Base-by-base conservation (phyloP, 345 rosid genomes). In the Dipteronia dyeriana region DNA sequence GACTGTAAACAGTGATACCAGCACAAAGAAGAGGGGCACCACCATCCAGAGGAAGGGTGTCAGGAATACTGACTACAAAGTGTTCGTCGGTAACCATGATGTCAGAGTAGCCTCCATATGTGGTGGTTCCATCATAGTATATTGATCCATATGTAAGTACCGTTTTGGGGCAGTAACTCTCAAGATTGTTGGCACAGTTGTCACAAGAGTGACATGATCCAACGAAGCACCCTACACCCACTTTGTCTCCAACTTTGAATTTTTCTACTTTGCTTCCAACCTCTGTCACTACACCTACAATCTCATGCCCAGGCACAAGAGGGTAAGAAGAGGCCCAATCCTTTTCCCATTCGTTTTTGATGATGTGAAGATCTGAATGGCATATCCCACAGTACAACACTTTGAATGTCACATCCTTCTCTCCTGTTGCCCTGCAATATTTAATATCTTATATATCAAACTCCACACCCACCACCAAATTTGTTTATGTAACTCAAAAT, bases 231-330 rank as follows among this genome's bases (percentile, higher is more conserved):
- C 92, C 94, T 6, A 89, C 88, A 6, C 87, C 91, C 0, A 89
- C 80, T 82, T 72, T 89, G 70, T 91, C 93, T 64, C 93, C 91
- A 23, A 80, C 73, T 53, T 75, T 84, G 70, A 86, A 80, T 17
- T 86, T 91, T 12, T 73, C 71, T 6, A 88, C 92, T 60, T 84
- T 81, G 81, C 76, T 77, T 16, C 95, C 95, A 3, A 83, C 79
- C 75, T 84, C 92, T 60, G 74, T 83, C 79, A 89, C 95, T 78
- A 78, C 86, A 47, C 95, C 95, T 1, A 89, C 85, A 23, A 91
- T 88, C 77, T 91, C 93, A 68, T 91, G 95, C 71, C 95, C 97
- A 1, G 97, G 97, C 70, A 91, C 89, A 51, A 92, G 22, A 53
- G 97, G 97, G 64, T 88, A 92, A 1, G 22, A 63, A 72, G 90